These are phyloP conservation scores for Aspergillus pseudotamarii DNA, from an alignment of 2,329 filamentous ascomycete genomes.

Conservation along the genomic window DNA sequence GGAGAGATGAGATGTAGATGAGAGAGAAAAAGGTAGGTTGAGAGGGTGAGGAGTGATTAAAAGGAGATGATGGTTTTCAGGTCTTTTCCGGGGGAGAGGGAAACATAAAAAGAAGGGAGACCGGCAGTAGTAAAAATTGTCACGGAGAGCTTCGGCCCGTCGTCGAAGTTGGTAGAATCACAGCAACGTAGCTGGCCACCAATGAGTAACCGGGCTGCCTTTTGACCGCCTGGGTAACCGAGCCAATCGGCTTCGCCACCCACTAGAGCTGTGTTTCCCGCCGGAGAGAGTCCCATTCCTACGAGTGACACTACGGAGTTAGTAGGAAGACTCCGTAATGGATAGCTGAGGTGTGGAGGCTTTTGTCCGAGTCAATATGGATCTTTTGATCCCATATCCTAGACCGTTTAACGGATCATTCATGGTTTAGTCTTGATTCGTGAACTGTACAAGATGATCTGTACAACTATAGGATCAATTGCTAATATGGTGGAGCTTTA, in stretches of 20 bases:
- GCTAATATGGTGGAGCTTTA: not conserved
- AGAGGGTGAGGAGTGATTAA: constrained; percentile 24
- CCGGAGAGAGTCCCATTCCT: not conserved
- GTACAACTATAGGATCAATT: not conserved
- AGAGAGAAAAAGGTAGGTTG: constrained; percentile 22
- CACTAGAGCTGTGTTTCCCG: not conserved
- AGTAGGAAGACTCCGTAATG: constrained; percentile 3
- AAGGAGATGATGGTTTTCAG: constrained; percentile 27
- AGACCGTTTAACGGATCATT: not conserved
- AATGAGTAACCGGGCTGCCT: constrained; percentile 21
- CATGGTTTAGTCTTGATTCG: not conserved
- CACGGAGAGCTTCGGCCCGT: constrained; percentile 38
- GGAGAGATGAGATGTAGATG: constrained; percentile 11
- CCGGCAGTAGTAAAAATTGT: constrained; percentile 34
- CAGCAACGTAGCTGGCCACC: constrained; percentile 17
- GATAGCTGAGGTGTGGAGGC: not conserved
- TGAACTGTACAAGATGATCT: not conserved
- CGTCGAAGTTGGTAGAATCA: constrained; percentile 43
- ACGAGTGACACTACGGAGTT: not conserved
- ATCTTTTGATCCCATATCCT: not conserved
- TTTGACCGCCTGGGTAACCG: constrained; percentile 22
- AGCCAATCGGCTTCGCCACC: constrained; percentile 10
- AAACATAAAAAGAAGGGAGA: constrained; percentile 33
- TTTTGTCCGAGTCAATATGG: not conserved
- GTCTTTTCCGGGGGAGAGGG: constrained; percentile 21